Percentiles rank a stretch among this genome's conserved stretches.
phyloP scores from a whole-genome alignment of 1,139 yeast species.

The Zygosaccharomyces sapae region DNA sequence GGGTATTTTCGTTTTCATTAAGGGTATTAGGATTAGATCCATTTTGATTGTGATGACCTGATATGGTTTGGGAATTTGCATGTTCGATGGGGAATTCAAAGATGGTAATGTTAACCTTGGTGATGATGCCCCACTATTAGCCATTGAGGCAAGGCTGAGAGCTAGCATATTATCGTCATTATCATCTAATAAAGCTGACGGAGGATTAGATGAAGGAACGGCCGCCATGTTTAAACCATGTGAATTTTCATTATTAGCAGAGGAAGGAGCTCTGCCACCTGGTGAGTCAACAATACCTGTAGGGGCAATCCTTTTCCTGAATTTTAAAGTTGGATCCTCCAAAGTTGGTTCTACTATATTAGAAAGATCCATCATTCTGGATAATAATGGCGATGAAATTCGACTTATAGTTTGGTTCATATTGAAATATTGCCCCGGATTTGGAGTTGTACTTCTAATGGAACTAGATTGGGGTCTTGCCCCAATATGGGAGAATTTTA shows the following conservation, averaged over 20 bases:
- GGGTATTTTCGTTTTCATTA: constrained; percentile 10
- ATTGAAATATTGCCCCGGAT: constrained; percentile 21
- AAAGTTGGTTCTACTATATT: constrained; percentile 37
- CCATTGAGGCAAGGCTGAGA: constrained; percentile 36
- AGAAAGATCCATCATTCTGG: constrained; percentile 37
- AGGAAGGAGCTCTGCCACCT: constrained; percentile 5
- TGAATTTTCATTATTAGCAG: constrained; percentile 10
- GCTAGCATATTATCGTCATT: constrained; percentile 37
- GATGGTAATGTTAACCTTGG: constrained; percentile 32
- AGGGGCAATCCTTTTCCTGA: constrained; percentile 23
- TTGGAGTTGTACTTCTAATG: constrained; percentile 32
- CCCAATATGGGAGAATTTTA: constrained; percentile 13
- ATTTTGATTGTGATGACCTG: constrained; percentile 5
- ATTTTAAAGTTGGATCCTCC: constrained; percentile 33
- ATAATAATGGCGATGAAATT: constrained; percentile 35
- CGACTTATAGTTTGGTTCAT: constrained; percentile 31
- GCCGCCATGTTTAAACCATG: constrained; percentile 11
- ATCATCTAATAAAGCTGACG: constrained; percentile 27
- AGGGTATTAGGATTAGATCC: constrained; percentile 7
- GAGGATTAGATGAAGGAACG: constrained; percentile 16
- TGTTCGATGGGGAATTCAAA: constrained; percentile 27
- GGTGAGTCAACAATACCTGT: constrained; percentile 11
- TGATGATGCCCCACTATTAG: constrained; percentile 36
- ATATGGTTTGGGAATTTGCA: constrained; percentile 7
- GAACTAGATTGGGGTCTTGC: constrained; percentile 22